phyloP scores from a whole-genome alignment of 2,329 filamentous ascomycete genomes.

The Pestalotiopsis sp. region DNA sequence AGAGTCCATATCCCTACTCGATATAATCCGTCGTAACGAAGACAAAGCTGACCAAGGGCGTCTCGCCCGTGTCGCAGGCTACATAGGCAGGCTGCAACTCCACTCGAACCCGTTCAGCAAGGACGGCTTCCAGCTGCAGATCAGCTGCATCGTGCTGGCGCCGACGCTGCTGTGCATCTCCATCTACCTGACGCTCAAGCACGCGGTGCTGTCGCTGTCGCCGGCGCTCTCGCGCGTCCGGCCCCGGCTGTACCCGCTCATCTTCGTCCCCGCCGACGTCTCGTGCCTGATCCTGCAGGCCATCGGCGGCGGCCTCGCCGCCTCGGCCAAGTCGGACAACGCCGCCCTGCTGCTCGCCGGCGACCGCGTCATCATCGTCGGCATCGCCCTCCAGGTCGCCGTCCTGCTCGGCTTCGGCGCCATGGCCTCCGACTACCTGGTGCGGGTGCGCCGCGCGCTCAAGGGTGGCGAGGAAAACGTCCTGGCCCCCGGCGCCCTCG shows the following conservation, averaged over 20 bases:
- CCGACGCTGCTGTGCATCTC: conserved; percentile 63
- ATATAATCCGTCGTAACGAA: not conserved
- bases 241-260: conserved; percentile 53
- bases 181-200: conserved; percentile 66
- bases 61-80: conserved; percentile 41
- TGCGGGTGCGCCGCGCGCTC: conserved; percentile 43
- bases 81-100: conserved; percentile 53
- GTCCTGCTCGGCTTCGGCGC: conserved; percentile 49
- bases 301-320: conserved; percentile 57
- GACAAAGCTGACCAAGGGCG: not conserved
- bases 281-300: conserved; percentile 61
- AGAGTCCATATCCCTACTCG: not conserved
- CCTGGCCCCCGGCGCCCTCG: conserved; percentile 23
- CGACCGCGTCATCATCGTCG: conserved; percentile 55
- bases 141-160: conserved; percentile 60
- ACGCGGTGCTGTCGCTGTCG: conserved; percentile 52
- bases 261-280: conserved; percentile 63
- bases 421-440: conserved; percentile 45
- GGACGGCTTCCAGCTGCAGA: conserved; percentile 58
- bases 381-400: conserved; percentile 54
- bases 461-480: conserved; percentile 27
- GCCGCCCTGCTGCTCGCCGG: conserved; percentile 42
- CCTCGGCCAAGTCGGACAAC: conserved; percentile 44
- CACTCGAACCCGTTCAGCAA: conserved; percentile 56
- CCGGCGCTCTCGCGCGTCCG: conserved; percentile 52